These are phyloP conservation scores for Kregervanrija delftensis DNA, from an alignment of 805 yeast genomes.

Conservation along the genomic window DNA sequence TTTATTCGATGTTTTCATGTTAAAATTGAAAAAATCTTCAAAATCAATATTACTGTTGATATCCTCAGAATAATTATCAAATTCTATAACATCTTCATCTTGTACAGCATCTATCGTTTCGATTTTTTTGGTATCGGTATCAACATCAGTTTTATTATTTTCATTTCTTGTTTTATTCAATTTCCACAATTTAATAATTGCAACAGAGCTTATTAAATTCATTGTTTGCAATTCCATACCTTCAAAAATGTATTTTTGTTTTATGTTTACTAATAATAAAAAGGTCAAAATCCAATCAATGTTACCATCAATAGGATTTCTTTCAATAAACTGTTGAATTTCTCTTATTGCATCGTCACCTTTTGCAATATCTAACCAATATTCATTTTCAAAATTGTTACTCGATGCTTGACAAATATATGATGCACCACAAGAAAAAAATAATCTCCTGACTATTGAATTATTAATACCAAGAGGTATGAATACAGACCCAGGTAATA, in stretches of 20 bases:
- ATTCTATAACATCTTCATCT: too few relatives aligned
- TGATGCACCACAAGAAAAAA: slow-evolving; percentile 36
- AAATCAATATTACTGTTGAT: too few relatives aligned
- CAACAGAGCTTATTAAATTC: slow-evolving; percentile 30
- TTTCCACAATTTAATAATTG: slow-evolving; percentile 27
- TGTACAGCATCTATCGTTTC: too few relatives aligned
- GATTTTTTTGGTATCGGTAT: too few relatives aligned
- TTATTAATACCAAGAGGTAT: slow-evolving; percentile 30
- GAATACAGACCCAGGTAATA: slow-evolving; percentile 35
- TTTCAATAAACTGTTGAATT: slow-evolving; percentile 17
- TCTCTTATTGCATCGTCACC: slow-evolving; percentile 12
- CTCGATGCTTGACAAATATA: slow-evolving; percentile 24
- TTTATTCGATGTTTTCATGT: too few relatives aligned
- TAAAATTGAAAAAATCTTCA: too few relatives aligned
- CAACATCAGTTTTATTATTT: too few relatives aligned
- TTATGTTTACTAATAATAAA: slow-evolving; percentile 31
- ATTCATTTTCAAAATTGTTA: slow-evolving; percentile 16
- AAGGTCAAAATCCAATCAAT: slow-evolving; percentile 36
- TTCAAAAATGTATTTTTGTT: slow-evolving; percentile 29
- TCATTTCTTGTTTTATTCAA: too few relatives aligned
- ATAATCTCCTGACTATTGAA: slow-evolving; percentile 25
- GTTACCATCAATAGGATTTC: slow-evolving; percentile 21
- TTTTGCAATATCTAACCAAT: slow-evolving; percentile 18
- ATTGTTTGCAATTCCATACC: slow-evolving; percentile 23
- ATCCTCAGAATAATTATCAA: too few relatives aligned